Percentiles rank a stretch among this genome's conserved stretches.
Conservation (phyloP, 805 yeast species). For the Wickerhamomyces chambardii region DNA sequence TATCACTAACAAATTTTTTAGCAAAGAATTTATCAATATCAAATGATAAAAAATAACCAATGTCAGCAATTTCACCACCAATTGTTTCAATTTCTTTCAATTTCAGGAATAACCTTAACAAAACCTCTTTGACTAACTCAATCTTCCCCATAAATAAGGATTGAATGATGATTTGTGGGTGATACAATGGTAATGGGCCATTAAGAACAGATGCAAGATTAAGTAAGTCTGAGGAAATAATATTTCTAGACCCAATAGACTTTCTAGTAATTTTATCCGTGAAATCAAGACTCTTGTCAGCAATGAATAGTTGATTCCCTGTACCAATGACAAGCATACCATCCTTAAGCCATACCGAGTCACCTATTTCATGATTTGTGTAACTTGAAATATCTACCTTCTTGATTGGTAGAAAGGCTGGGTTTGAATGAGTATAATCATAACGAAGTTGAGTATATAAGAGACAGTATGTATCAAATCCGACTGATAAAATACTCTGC, state of each 20-base stretch:
- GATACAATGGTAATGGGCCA: constrained; percentile 86
- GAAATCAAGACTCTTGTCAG: constrained; percentile 59
- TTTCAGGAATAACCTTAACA: constrained; percentile 41
- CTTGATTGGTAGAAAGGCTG: constrained; percentile 71
- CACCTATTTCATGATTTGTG: constrained; percentile 81
- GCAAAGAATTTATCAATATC: constrained; percentile 19
- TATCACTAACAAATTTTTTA: neutral
- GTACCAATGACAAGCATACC: constrained; percentile 78
- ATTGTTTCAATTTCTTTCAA: constrained; percentile 46
- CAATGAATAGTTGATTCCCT: constrained; percentile 83
- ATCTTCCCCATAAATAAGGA: constrained; percentile 54
- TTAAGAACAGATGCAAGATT: constrained; percentile 70
- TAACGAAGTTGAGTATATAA: constrained; percentile 78
- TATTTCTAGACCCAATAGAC: constrained; percentile 51
- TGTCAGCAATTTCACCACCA: constrained; percentile 10
- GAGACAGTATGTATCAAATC: constrained; percentile 54
- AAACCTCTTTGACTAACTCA: constrained; percentile 43
- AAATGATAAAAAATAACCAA: constrained; percentile 22
- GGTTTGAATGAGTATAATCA: constrained; percentile 77
- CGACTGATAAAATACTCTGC: constrained; percentile 73
- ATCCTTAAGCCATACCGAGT: constrained; percentile 76
- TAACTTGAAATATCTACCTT: constrained; percentile 59
- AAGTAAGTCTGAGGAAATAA: constrained; percentile 45
- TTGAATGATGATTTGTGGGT: constrained; percentile 83
- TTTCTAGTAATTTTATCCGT: constrained; percentile 40